phyloP scores from a whole-genome alignment of 495 filamentous ascomycete species.

The Penicillium subrubescens region DNA sequence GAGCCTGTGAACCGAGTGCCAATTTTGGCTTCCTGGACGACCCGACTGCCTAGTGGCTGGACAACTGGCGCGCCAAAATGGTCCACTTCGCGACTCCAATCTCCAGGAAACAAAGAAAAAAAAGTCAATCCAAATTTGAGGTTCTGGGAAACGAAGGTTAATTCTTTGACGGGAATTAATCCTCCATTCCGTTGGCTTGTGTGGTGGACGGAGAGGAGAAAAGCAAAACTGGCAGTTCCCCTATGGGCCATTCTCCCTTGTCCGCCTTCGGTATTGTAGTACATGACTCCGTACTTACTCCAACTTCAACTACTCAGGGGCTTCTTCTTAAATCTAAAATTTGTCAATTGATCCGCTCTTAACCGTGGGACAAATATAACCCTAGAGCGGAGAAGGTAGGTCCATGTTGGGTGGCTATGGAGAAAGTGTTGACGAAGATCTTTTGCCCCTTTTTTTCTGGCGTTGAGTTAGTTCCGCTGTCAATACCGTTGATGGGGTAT shows the following conservation, averaged over 20 bases:
- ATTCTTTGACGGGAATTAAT: neutral
- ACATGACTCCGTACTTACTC: neutral
- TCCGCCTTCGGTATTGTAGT: neutral
- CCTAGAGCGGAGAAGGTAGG: neutral
- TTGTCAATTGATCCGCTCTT: neutral
- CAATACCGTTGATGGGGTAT: neutral
- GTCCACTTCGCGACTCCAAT: neutral
- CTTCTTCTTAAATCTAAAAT: neutral
- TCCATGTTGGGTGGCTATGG: neutral
- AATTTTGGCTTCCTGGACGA: constrained; percentile 19
- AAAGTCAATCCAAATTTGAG: constrained; percentile 6
- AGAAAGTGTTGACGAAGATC: constrained; percentile 1
- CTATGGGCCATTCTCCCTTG: neutral
- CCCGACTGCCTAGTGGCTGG: constrained; percentile 13
- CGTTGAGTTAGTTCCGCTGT: neutral
- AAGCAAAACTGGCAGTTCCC: neutral
- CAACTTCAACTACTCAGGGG: neutral
- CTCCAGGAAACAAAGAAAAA: neutral
- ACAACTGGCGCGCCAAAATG: constrained; percentile 4
- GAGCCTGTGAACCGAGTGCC: constrained; percentile 21
- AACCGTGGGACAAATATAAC: neutral
- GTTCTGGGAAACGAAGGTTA: neutral
- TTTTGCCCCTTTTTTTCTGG: neutral
- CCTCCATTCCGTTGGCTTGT: neutral
- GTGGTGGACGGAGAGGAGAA: neutral